Conservation (phyloP, 176 grass and related monocot genomes). For the Leersia perrieri region DNA sequence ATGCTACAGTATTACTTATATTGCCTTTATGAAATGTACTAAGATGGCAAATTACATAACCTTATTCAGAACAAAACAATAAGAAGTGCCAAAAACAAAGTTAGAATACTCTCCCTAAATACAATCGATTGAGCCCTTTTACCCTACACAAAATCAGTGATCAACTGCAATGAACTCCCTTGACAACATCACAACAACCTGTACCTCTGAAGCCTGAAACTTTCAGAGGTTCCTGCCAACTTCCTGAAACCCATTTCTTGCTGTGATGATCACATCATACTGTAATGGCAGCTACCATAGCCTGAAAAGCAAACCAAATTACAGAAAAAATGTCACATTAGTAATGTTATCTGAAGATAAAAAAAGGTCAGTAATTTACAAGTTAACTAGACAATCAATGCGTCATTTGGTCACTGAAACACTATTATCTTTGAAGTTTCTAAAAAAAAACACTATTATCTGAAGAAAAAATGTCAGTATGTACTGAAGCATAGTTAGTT, state of each 20-base stretch:
- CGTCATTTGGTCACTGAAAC: not conserved
- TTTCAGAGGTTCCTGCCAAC: slow-evolving; percentile 15
- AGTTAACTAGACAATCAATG: not conserved
- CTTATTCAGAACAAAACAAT: slow-evolving; percentile 46
- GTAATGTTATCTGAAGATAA: no score
- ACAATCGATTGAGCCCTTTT: not conserved
- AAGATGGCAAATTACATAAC: not conserved
- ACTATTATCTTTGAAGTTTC: no score
- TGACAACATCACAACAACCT: slow-evolving; percentile 26
- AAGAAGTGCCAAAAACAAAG: slow-evolving; percentile 8
- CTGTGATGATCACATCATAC: slow-evolving; percentile 50
- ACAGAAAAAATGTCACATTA: not conserved
- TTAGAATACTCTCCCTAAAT: slow-evolving; percentile 24
- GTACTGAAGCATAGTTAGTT: slow-evolving; percentile 7
- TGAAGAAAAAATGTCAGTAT: not conserved
- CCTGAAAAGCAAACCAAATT: slow-evolving; percentile 44
- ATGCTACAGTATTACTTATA: not conserved
- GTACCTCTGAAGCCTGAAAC: not conserved
- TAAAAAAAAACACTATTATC: no score
- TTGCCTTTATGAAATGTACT: slow-evolving; percentile 14
- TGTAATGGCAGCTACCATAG: slow-evolving; percentile 64
- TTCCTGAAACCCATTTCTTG: not conserved
- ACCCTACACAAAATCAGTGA: slow-evolving; percentile 44
- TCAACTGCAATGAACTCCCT: not conserved
- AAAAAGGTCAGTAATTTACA: no score